phyloP scores from a whole-genome alignment of 164 flowering plant genomes.

The Magnolia officinalis region DNA sequence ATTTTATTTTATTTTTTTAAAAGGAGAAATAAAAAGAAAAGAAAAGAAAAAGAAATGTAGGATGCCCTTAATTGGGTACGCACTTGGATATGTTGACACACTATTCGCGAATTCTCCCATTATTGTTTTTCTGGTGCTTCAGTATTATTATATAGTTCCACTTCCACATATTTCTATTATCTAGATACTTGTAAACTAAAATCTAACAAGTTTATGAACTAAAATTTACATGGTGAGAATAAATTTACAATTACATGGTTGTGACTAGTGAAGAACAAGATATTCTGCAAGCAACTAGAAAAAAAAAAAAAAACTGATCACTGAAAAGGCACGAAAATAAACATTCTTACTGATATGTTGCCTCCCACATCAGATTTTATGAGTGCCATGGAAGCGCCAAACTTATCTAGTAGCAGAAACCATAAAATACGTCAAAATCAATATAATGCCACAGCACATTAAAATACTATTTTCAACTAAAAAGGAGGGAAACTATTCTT shows the following conservation, averaged over 20 bases:
- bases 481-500: neutral
- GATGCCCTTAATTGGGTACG: neutral
- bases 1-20: neutral
- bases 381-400: constrained; percentile 85
- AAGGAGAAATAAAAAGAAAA: no score
- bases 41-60: no score
- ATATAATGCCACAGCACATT: neutral
- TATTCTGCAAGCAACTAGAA: neutral
- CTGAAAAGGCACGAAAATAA: neutral
- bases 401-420: constrained; percentile 48
- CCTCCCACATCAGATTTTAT: constrained; percentile 85
- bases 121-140: neutral
- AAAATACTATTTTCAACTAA: no score
- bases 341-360: constrained; percentile 21
- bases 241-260: no score
- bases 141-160: neutral
- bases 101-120: neutral
- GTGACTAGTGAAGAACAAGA: neutral
- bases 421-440: neutral
- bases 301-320: neutral
- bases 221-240: neutral
- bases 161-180: neutral
- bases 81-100: neutral
- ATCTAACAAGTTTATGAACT: neutral
- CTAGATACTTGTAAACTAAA: neutral